These are phyloP conservation scores for Antrodiella citrinella DNA, from an alignment of 768 basidiomycete genomes.

Conservation along the genomic window DNA sequence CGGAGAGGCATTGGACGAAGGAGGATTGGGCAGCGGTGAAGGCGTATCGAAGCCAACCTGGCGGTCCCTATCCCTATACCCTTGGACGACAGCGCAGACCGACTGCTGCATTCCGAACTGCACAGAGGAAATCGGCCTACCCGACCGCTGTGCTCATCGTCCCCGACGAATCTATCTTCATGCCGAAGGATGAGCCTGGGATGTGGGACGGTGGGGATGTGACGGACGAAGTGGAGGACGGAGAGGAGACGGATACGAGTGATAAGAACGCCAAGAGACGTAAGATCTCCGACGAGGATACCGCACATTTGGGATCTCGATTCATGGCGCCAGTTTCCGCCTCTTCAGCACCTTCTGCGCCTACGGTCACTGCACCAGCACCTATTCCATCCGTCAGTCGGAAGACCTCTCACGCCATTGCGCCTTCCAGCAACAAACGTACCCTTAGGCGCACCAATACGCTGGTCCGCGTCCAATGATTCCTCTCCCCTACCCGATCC, in stretches of 20 bases:
- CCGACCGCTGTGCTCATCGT: conserved; percentile 9
- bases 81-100: conserved; percentile 12
- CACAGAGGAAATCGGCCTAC: conserved; percentile 11
- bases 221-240: not conserved
- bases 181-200: conserved; percentile 16
- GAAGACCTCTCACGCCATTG: not conserved
- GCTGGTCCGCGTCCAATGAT: not conserved
- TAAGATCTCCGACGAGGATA: not conserved
- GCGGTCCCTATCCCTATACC: conserved; percentile 19
- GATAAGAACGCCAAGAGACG: not conserved
- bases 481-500: not conserved
- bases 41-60: conserved; percentile 15
- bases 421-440: not conserved
- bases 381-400: not conserved
- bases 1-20: conserved; percentile 13
- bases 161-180: conserved; percentile 17
- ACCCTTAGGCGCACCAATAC: not conserved
- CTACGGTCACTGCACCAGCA: too few relatives aligned
- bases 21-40: conserved; percentile 14
- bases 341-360: not conserved
- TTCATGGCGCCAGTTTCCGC: not conserved
- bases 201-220: conserved; percentile 15
- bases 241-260: not conserved
- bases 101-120: conserved; percentile 16
- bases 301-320: not conserved